phyloP scores from a whole-genome alignment of 352 stramenopile species.

The Phytophthora citricola region DNA sequence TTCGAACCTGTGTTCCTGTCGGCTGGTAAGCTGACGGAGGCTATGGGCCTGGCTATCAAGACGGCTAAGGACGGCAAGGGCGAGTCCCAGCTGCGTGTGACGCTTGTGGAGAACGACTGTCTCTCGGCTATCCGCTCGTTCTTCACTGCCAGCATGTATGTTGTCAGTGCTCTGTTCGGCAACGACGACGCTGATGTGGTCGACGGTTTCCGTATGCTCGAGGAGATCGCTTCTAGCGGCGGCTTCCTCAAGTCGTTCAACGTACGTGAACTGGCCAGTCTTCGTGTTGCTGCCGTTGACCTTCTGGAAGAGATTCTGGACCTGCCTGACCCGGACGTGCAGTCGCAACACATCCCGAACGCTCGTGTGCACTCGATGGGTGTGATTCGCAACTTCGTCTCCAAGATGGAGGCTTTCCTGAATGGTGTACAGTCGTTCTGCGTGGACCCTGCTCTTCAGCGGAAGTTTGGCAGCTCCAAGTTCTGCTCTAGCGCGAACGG shows the following conservation, averaged over 20 bases:
- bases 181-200: constrained; percentile 84
- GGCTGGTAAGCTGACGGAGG: constrained; percentile 83
- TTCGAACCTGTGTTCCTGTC: constrained; percentile 89
- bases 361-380: constrained; percentile 79
- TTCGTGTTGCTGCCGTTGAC: constrained; percentile 72
- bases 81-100: constrained; percentile 80
- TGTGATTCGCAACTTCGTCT: constrained; percentile 90
- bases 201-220: constrained; percentile 80
- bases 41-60: constrained; percentile 72
- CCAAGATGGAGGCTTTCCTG: constrained; percentile 84
- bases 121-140: constrained; percentile 84
- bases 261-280: constrained; percentile 63
- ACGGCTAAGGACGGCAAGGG: constrained; percentile 80
- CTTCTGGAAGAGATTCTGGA: constrained; percentile 85
- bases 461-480: constrained; percentile 83
- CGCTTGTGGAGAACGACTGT: constrained; percentile 83
- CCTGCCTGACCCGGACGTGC: constrained; percentile 76
- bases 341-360: constrained; percentile 72
- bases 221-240: constrained; percentile 67
- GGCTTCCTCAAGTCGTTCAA: constrained; percentile 86
- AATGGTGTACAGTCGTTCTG: constrained; percentile 75
- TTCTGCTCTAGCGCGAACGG: constrained; percentile 72
- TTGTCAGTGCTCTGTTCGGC: constrained; percentile 73
- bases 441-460: constrained; percentile 60
- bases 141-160: constrained; percentile 83